A percentile compares a stretch with the other conserved stretches of the same genome.
phyloP scores from a whole-genome alignment of 306 rosid species.

The Leucaena leucocephala region DNA sequence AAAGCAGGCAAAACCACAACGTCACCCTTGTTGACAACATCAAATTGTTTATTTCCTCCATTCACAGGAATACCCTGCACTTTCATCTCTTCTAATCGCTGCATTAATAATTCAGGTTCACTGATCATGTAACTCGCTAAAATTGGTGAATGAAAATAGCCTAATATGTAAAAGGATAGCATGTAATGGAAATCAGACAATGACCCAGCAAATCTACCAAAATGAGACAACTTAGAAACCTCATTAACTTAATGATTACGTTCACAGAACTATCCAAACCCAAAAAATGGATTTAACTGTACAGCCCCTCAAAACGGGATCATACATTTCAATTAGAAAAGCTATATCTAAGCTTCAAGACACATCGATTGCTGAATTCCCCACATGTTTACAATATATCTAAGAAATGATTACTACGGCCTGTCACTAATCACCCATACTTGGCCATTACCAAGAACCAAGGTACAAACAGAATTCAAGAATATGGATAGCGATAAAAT shows the following conservation, averaged over 20 bases:
- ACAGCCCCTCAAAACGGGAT: background rate
- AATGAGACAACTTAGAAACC: slow-evolving; percentile 1
- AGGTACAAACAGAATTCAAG: background rate
- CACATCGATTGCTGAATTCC: background rate
- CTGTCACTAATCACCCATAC: background rate
- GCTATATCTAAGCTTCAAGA: background rate
- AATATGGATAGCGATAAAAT: slow-evolving; percentile 9
- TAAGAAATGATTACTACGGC: background rate
- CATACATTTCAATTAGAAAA: background rate
- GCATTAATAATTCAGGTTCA: slow-evolving; percentile 36
- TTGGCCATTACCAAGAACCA: background rate
- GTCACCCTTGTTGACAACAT: slow-evolving; percentile 76
- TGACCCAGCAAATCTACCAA: slow-evolving; percentile 1
- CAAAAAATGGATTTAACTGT: background rate
- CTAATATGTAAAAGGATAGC: background rate
- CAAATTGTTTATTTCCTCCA: slow-evolving; percentile 79
- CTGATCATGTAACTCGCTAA: background rate
- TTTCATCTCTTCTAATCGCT: slow-evolving; percentile 91
- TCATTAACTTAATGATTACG: slow-evolving; percentile 10
- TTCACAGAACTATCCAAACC: slow-evolving; percentile 4
- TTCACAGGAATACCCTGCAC: slow-evolving; percentile 73
- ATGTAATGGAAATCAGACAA: background rate
- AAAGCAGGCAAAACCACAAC: slow-evolving; percentile 98
- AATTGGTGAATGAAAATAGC: background rate
- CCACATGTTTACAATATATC: background rate